Base-by-base conservation (phyloP, 306 rosid species). In the Corylus heterophylla region DNA sequence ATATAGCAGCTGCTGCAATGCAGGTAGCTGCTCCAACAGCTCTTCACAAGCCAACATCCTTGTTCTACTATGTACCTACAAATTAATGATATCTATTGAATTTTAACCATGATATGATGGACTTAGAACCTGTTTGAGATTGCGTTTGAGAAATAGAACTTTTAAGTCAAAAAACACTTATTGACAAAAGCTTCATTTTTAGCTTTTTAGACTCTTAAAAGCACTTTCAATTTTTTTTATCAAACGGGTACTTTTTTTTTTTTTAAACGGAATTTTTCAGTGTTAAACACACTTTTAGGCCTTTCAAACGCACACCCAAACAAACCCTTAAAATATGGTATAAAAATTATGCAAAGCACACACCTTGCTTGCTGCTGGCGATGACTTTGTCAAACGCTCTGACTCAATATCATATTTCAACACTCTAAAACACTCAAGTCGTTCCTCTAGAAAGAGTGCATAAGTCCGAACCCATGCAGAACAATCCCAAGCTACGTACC, bases 391-490 rank as follows among this genome's bases (percentile, higher is more conserved):
- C 75, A 89, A 86, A 69, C 91, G 95, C 78, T 92, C 98, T 1
- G 88, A 71, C 82, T 95, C 98, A 5, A 92, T 90, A 79, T 95
- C 98, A 79, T 91, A 91, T 77, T 78, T 87, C 83, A 95, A 90
- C 83, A 87, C 71, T 81, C 93, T 83, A 72, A 77, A 92, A 76
- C 97, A 90, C 84, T 94, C 97, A 54, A 94, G 86, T 61, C 97
- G 83, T 86, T 95, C 98, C 82, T 92, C 97, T 70, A 95, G 79
- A 85, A 87, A 95, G 61, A 87, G 80, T 31, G 98, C 98, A 79
- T 95, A 95, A 56, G 90, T 88, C 80, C 98, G 77, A 71, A 91
- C 89, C 98, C 98, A 95, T 66, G 97, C 91, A 56, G 98, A 95
- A 79, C 98, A 95, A 69, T 91, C 98, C 98, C 98, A 95, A 78